Evolutionary conservation across 331 rosid species (phyloP), one percentile per base, ranked within the genome.

Genomic region (Acacia pycnantha): DNA sequence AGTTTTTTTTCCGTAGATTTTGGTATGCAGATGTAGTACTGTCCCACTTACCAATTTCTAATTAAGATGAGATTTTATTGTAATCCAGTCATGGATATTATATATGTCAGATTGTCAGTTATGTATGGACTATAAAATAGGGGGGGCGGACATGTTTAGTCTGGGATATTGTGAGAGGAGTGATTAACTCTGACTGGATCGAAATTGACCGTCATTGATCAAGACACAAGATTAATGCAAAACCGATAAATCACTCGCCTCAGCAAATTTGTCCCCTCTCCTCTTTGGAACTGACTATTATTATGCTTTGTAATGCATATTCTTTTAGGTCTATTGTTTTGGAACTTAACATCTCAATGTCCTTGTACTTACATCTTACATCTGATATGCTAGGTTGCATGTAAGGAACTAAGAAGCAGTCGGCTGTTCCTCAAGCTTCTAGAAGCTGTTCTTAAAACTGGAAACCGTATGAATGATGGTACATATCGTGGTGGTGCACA

Each of bases 381-480:
- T 88, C 29, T 75, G 81, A 72, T 70, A 66, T 74, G 76, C 58
- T 86, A 96, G 99, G 85, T 92, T 86, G 99, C 98, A 59, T 92
- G 97, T 83, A 87, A 89, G 86, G 94, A 91, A 81, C 91, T 96
- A 41, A 89, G 87, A 80, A 91, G 83, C 88, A 96, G 97, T 84
- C 61, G 99, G 81, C 81, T 96, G 74, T 96, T 96, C 92, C 94
- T 96, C 58, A 96, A 96, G 86, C 97, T 94, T 85, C 91, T 96
- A 47, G 99, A 96, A 96, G 99, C 99, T 53, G 99, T 96, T 88
- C 97, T 96, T n/a, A 96, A 96, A 86, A 94, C 99, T 1, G 99
- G 99, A 2, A 96, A 96, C 83, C 98, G 99, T 18, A 96, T 96
- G 99, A 96, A 96, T n/a, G 94, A 84, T 46, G 99, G 99, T 11